Evolutionary conservation across 805 yeast genomes (phyloP).

Genomic region (Jamesozyma spencerorum): DNA sequence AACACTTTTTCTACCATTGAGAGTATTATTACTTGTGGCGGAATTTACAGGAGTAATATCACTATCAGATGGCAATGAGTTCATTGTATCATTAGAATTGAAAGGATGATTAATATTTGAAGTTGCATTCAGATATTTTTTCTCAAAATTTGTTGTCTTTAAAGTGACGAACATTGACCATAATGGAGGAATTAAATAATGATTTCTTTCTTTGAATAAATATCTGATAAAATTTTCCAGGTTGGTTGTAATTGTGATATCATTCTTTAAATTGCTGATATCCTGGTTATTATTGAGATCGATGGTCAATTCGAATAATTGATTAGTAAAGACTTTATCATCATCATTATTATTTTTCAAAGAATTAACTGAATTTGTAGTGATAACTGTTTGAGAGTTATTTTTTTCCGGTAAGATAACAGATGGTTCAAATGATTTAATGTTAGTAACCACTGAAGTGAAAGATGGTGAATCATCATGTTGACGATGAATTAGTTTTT

Average conservation of each 20-base stretch:
- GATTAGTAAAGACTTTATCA: constrained; percentile 12
- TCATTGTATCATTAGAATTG: background rate
- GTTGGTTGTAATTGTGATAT: constrained; percentile 21
- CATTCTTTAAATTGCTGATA: constrained; percentile 11
- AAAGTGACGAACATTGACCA: constrained; percentile 47
- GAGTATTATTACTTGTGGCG: constrained; percentile 3
- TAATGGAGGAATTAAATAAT: constrained; percentile 36
- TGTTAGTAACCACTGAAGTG: constrained; percentile 15
- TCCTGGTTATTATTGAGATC: constrained; percentile 7
- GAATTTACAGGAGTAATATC: constrained; percentile 17
- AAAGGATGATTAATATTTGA: background rate
- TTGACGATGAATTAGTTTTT: background rate
- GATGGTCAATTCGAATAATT: constrained; percentile 17
- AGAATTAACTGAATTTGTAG: constrained; percentile 11
- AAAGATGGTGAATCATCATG: constrained; percentile 11
- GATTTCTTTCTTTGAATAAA: constrained; percentile 23
- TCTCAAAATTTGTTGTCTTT: constrained; percentile 40
- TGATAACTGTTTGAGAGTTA: constrained; percentile 19
- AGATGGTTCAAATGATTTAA: constrained; percentile 19
- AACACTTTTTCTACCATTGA: constrained; percentile 14
- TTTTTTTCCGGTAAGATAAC: constrained; percentile 16
- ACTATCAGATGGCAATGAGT: background rate
- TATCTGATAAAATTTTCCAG: constrained; percentile 26
- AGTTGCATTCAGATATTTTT: constrained; percentile 37
- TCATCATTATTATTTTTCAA: background rate